Evolutionary conservation across 2,329 filamentous ascomycete species (phyloP), one percentile per base, ranked within the genome.

Genomic region (Whalleya microplaca): DNA sequence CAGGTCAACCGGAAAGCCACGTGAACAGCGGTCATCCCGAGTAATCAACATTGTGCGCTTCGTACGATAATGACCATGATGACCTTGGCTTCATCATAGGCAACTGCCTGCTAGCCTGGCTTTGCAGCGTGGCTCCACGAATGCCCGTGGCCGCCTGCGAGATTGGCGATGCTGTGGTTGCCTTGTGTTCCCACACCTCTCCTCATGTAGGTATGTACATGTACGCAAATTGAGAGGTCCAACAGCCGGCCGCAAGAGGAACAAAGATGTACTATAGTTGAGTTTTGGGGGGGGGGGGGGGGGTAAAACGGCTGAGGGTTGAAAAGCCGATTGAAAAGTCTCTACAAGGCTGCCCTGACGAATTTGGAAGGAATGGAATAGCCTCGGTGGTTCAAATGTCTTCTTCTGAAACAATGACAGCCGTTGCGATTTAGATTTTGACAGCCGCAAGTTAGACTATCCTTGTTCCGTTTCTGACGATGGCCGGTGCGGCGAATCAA

Each of bases 131-230:
- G 21, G 42, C 51, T 50, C 43, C 43, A 48, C 44, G 21, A 32
- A 66, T 63, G 60, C 52, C 53, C 59, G 59, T 52, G 53, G 58
- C 65, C 65, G 65, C 56, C 67, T 73, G 72, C 71, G 55, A 73
- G 71, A 73, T 75, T 74, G 66, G 72, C 72, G 72, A 73, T 60
- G 68, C 70, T 52, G 67, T 69, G 40, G 48, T 41, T 51, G 51
- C 48, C 46, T 55, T 61, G 61, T 67, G 60, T 56, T 53, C 48
- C 58, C 60, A 57, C 58, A 57, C 55, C 29, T 58, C 44, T 18
- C 48, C 54, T 45, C 32, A 21, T 23, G 23, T 51, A 45, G 45
- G 40, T 16, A 21, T 20, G 20, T 51, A 45, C 48, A 44, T 9
- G 42, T 12, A 16, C 32, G 14, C 32, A 37, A 37, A 6, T 12